A percentile compares a stretch with the other conserved stretches of the same genome.
phyloP scores from a whole-genome alignment of 352 stramenopile species.

The Phytophthora fragariaefolia region DNA sequence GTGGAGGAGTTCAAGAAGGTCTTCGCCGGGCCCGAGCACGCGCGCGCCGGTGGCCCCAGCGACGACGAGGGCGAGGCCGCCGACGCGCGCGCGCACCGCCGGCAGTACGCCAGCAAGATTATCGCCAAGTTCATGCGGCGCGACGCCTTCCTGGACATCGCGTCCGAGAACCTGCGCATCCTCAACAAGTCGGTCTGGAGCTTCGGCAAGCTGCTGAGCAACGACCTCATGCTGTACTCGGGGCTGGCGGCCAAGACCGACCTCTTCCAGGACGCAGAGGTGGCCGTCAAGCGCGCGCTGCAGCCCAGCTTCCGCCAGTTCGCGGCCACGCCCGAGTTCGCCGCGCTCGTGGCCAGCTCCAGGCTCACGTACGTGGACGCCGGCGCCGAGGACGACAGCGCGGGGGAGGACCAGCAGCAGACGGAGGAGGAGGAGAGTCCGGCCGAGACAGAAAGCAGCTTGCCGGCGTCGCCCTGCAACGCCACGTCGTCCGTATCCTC shows the following conservation, averaged over 20 bases:
- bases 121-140: slow-evolving; percentile 88
- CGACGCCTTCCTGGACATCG: slow-evolving; percentile 84
- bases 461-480: slow-evolving; percentile 14
- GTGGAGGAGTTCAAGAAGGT: slow-evolving; percentile 91
- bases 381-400: slow-evolving; percentile 18
- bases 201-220: slow-evolving; percentile 75
- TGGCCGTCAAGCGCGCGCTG: slow-evolving; percentile 71
- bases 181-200: slow-evolving; percentile 84
- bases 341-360: slow-evolving; percentile 58
- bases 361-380: slow-evolving; percentile 54
- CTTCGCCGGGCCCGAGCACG: slow-evolving; percentile 22
- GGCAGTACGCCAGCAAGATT: slow-evolving; percentile 86
- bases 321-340: slow-evolving; percentile 58
- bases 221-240: slow-evolving; percentile 82
- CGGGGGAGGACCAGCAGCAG: slow-evolving; percentile 31
- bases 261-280: slow-evolving; percentile 79
- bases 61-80: slow-evolving; percentile 31
- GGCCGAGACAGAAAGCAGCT: neutral
- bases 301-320: slow-evolving; percentile 80
- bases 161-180: slow-evolving; percentile 75
- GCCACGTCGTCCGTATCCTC: slow-evolving; percentile 19
- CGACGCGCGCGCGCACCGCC: slow-evolving; percentile 45
- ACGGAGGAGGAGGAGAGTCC: slow-evolving; percentile 17
- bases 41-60: slow-evolving; percentile 4
- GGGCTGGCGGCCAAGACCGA: slow-evolving; percentile 77